Evolutionary conservation across 2,329 filamentous ascomycete genomes (phyloP), one percentile per base, ranked within the genome.

Genomic region (Pleomassaria siparia): DNA sequence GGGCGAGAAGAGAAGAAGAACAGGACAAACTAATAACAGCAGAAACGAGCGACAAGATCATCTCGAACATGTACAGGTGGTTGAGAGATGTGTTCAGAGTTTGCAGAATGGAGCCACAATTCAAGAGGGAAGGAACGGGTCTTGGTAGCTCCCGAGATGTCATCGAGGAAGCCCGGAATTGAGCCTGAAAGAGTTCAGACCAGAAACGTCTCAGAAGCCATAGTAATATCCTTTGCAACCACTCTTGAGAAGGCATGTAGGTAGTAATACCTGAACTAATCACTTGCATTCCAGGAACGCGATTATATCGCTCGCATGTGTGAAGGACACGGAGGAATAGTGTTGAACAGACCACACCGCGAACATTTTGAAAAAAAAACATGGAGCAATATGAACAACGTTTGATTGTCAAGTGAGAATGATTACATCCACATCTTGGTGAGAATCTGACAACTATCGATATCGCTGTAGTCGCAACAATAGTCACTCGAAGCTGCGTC

Each of bases 111-210:
- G 36, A 52, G 43, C 41, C 45, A 36, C 35, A 40, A 39, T 56
- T 44, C 28, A 52, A 45, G 45, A 41, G 42, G 44, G 55, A 35
- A 30, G 28, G 35, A 25, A 36, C 50, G 48, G 53, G 24, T 18
- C 22, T 35, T 36, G 49, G 28, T 44, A 46, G 41, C 44, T 50
- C 49, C 50, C 51, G 49, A 46, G 43, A 49, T 37, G 20, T 37
- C 49, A 46, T 43, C 43, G 55, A 51, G 49, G 28, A 49, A 29
- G 41, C 18, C 45, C 22, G 32, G 43, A 44, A 62, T 60, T 63
- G 54, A 62, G 59, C 54, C 62, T 63, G 60, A 61, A 61, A 37
- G 47, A 12, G 49, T 35, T 62, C 59, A 51, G 51, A 68, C 63
- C 29, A 42, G 47, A 41, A 30, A 48, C 46, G 62, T 66, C 61